These are phyloP conservation scores for Stentor coeruleus DNA, from an alignment of 73 alveolate species.

Conservation along the genomic window DNA sequence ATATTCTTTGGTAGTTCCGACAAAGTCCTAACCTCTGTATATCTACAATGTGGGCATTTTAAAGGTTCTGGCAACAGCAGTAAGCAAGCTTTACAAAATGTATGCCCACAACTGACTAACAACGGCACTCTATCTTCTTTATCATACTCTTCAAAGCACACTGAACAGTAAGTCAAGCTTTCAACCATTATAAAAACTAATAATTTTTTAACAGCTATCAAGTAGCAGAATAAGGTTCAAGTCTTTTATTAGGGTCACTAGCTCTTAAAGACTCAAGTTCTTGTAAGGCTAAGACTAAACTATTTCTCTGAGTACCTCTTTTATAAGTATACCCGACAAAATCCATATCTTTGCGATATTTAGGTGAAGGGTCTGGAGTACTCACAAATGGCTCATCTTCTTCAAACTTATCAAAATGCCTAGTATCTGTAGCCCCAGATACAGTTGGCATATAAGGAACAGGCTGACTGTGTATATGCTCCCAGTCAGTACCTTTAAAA, in stretches of 20 bases:
- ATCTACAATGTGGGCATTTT: slow-evolving; percentile 51
- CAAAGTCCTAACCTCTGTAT: not conserved
- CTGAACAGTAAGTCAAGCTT: not conserved
- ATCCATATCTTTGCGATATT: too few relatives aligned
- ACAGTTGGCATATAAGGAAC: slow-evolving; percentile 80
- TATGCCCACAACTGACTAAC: not conserved
- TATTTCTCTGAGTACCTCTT: too few relatives aligned
- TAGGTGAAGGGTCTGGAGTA: too few relatives aligned
- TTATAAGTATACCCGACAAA: too few relatives aligned
- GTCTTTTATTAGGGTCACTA: too few relatives aligned
- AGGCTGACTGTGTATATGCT: slow-evolving; percentile 54
- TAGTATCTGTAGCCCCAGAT: slow-evolving; percentile 61
- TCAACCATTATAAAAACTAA: too few relatives aligned
- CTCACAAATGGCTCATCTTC: slow-evolving; percentile 81
- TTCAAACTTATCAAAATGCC: slow-evolving; percentile 84
- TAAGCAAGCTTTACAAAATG: slow-evolving; percentile 24
- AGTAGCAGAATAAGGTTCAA: too few relatives aligned
- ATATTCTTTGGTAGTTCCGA: not conserved
- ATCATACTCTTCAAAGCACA: not conserved
- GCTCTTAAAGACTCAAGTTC: too few relatives aligned
- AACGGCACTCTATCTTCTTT: not conserved
- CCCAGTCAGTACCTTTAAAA: slow-evolving; percentile 83
- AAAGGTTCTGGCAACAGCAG: slow-evolving; percentile 34
- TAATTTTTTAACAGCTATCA: too few relatives aligned
- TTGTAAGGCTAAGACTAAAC: slow-evolving; percentile 31